Conservation (phyloP, 768 basidiomycete genomes). For the Agaricus sinodeliciosus region DNA sequence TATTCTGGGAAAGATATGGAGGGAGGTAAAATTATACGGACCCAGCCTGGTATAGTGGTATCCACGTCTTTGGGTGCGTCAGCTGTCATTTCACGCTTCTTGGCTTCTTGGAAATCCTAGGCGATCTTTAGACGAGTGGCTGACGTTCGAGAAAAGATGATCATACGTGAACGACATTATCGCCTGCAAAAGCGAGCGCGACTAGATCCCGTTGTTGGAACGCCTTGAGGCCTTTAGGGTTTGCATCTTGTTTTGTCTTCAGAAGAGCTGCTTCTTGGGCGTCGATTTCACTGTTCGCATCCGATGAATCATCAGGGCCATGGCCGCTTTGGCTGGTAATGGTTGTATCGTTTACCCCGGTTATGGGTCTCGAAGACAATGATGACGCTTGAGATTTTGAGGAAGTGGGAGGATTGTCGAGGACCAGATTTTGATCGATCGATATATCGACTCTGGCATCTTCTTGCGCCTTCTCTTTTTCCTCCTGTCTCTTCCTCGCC, state of each 20-base stretch:
- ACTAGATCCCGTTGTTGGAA: slow-evolving; percentile 92
- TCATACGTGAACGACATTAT: slow-evolving; percentile 86
- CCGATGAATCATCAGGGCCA: slow-evolving; percentile 37
- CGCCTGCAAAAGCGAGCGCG: slow-evolving; percentile 92
- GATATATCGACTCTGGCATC: slow-evolving; percentile 81
- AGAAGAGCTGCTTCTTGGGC: slow-evolving; percentile 50
- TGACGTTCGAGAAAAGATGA: background rate
- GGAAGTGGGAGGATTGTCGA: slow-evolving; percentile 13
- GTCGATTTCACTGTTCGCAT: slow-evolving; percentile 61
- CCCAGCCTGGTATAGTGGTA: slow-evolving; percentile 93
- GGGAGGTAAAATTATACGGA: slow-evolving; percentile 29
- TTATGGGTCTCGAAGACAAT: slow-evolving; percentile 28
- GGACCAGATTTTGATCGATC: slow-evolving; percentile 41
- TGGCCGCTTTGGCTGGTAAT: slow-evolving; percentile 27
- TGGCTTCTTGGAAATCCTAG: slow-evolving; percentile 83
- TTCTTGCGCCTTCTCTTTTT: slow-evolving; percentile 52
- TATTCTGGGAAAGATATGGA: background rate
- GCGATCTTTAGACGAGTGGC: background rate
- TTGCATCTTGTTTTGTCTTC: slow-evolving; percentile 27
- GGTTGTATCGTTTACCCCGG: slow-evolving; percentile 33
- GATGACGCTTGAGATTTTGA: slow-evolving; percentile 28
- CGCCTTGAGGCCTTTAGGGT: slow-evolving; percentile 48
- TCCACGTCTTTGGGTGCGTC: slow-evolving; percentile 89
- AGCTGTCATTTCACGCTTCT: slow-evolving; percentile 72
- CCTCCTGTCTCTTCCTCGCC: slow-evolving; percentile 46